Conservation (phyloP, 495 filamentous ascomycete species). For the Lasiosphaeris hirsuta region DNA sequence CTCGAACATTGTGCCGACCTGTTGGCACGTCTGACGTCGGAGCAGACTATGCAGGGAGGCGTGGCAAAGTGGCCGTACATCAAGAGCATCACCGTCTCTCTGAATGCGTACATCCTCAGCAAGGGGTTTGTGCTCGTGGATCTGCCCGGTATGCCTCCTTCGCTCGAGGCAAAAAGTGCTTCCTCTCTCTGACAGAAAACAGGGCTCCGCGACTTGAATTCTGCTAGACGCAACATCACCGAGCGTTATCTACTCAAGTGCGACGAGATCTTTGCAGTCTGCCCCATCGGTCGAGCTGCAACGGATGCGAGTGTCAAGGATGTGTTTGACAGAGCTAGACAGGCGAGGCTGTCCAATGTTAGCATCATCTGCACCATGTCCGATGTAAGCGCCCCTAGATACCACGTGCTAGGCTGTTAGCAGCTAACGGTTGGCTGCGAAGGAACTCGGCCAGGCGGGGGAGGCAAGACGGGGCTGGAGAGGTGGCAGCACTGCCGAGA, state of each 20-base stretch:
- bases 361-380: constrained; percentile 41
- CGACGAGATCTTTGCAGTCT: constrained; percentile 39
- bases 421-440: background rate
- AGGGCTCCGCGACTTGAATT: constrained; percentile 37
- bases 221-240: constrained; percentile 35
- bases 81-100: constrained; percentile 35
- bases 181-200: background rate
- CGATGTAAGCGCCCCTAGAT: constrained; percentile 35
- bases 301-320: constrained; percentile 31
- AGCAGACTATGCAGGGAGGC: constrained; percentile 3
- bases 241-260: constrained; percentile 37
- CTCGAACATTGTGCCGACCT: constrained; percentile 22
- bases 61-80: constrained; percentile 35
- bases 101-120: constrained; percentile 35
- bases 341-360: constrained; percentile 32
- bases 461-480: too few species aligned
- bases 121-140: constrained; percentile 40
- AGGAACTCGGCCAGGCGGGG: too few species aligned
- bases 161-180: background rate
- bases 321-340: constrained; percentile 33
- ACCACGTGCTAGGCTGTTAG: background rate
- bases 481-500: too few species aligned
- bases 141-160: constrained; percentile 35
- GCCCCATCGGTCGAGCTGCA: constrained; percentile 29
- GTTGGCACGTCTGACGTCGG: constrained; percentile 32